phyloP scores from a whole-genome alignment of 495 filamentous ascomycete genomes.

The Bacidia gigantensis region DNA sequence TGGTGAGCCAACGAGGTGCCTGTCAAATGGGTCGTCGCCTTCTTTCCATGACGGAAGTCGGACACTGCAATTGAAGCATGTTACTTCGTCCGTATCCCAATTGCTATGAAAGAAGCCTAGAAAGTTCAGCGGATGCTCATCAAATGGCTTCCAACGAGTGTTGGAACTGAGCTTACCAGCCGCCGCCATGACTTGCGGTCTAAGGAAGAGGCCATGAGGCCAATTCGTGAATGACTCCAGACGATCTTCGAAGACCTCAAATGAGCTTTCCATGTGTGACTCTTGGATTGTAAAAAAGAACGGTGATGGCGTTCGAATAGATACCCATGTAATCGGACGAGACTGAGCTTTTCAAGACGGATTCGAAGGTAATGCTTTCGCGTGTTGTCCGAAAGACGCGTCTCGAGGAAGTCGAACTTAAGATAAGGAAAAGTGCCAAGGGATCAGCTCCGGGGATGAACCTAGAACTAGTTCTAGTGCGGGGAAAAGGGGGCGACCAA shows the following conservation, averaged over 20 bases:
- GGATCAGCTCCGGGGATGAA: too few species aligned
- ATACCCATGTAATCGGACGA: too few species aligned
- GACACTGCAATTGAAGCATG: conserved; percentile 14
- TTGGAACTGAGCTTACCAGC: conserved; percentile 1
- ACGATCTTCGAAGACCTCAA: conserved; percentile 5
- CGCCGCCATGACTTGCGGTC: conserved; percentile 11
- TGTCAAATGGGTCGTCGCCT: conserved; percentile 8
- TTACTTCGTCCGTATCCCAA: conserved; percentile 7
- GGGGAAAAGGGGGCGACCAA: too few species aligned
- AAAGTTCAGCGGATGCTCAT: neutral
- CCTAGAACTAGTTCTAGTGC: too few species aligned
- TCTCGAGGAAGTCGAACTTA: too few species aligned
- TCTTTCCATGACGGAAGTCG: conserved; percentile 6
- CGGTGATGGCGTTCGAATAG: too few species aligned
- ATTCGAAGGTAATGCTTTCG: too few species aligned
- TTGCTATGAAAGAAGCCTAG: conserved; percentile 9
- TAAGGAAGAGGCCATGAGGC: conserved; percentile 9
- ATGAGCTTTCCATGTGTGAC: conserved; percentile 3
- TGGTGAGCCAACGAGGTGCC: conserved; percentile 4
- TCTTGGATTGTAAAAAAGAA: too few species aligned
- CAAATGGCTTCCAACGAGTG: too few species aligned
- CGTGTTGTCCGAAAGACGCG: too few species aligned
- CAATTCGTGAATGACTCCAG: conserved; percentile 12
- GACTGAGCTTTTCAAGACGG: too few species aligned
- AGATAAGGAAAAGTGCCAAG: too few species aligned